Evolutionary conservation across 441 rosid genomes (phyloP).

Genomic region (Populus trichocarpa): DNA sequence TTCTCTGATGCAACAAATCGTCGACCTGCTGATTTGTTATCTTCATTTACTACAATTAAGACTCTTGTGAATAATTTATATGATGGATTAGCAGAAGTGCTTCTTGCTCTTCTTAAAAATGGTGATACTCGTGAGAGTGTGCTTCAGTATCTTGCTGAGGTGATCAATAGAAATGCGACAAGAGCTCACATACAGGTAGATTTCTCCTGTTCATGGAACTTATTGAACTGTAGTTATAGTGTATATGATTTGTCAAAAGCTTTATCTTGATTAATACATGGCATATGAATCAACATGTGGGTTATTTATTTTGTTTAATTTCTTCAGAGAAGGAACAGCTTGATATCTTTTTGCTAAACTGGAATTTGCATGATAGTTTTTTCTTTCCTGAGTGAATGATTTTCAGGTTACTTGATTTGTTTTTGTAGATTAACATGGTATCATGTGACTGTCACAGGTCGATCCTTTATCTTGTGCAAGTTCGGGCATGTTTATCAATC

Average conservation of each 20-base stretch:
- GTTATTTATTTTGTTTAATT: not conserved
- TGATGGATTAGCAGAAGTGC: conserved; percentile 66
- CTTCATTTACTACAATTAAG: conserved; percentile 83
- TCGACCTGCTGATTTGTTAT: conserved; percentile 71
- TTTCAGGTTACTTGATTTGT: not conserved
- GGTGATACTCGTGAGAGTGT: conserved; percentile 77
- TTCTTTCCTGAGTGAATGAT: not conserved
- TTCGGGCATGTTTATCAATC: conserved; percentile 97
- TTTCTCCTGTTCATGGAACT: conserved; percentile 4
- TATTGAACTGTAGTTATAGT: not conserved
- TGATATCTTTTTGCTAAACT: not conserved
- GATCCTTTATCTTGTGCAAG: conserved; percentile 92
- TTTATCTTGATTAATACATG: not conserved
- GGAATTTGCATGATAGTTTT: not conserved
- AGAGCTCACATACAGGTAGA: conserved; percentile 87
- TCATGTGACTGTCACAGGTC: conserved; percentile 53
- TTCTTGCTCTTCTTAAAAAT: conserved; percentile 66
- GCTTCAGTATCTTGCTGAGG: conserved; percentile 92
- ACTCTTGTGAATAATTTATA: conserved; percentile 66
- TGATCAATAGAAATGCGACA: conserved; percentile 83
- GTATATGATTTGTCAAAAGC: not conserved
- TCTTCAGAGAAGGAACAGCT: not conserved
- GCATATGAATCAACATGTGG: not conserved
- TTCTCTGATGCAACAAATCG: conserved; percentile 84
- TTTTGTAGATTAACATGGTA: conserved; percentile 1